phyloP scores from a whole-genome alignment of 176 grass and related monocot genomes.

The Rhynchospora pubera region DNA sequence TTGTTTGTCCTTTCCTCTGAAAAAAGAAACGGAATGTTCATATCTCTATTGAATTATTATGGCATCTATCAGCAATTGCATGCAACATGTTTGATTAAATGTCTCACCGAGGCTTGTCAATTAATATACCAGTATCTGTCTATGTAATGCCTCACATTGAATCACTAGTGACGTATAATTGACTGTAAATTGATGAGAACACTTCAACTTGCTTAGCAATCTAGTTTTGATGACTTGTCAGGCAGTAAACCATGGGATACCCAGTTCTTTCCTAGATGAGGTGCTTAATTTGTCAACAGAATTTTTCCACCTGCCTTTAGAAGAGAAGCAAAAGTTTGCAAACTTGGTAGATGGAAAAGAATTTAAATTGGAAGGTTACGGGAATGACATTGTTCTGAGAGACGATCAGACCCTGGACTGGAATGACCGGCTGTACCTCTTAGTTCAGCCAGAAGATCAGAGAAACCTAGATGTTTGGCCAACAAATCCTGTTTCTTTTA shows the following conservation, averaged over 20 bases:
- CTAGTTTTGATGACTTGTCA: conserved; percentile 11
- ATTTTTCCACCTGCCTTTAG: conserved; percentile 48
- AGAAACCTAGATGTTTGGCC: conserved; percentile 37
- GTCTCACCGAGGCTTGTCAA: neutral
- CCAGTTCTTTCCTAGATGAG: conserved; percentile 22
- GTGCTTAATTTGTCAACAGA: conserved; percentile 17
- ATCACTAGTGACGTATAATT: neutral
- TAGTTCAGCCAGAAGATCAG: conserved; percentile 26
- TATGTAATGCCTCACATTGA: neutral
- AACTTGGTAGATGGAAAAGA: conserved; percentile 28
- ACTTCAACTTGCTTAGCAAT: neutral
- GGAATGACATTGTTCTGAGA: conserved; percentile 35
- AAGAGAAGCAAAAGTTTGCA: conserved; percentile 34
- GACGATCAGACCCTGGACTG: conserved; percentile 44
- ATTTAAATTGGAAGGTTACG: conserved; percentile 48
- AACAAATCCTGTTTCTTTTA: neutral
- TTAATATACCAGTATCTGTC: neutral
- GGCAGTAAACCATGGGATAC: conserved; percentile 29
- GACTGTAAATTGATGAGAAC: neutral
- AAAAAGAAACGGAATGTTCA: neutral
- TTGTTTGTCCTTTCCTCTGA: too few species aligned
- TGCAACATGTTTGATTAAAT: conserved; percentile 1
- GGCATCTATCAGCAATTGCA: neutral
- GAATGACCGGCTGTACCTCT: conserved; percentile 44
- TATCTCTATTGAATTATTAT: neutral